phyloP scores from a whole-genome alignment of 306 rosid species.

The Luffa aegyptiaca region DNA sequence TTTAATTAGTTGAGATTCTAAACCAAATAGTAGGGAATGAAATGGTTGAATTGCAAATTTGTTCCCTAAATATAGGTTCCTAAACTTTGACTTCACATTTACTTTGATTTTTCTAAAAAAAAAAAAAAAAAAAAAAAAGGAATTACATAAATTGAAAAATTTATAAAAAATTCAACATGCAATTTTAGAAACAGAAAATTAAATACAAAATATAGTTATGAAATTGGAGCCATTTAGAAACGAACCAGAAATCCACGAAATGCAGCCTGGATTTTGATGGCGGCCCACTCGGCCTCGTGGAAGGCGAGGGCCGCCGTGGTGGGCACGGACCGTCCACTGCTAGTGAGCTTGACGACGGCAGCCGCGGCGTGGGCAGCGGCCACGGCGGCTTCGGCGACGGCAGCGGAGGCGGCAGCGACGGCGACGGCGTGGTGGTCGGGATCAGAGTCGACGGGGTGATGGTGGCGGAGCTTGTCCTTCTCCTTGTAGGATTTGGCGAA shows the following conservation, averaged over 20 bases:
- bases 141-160: too few relatives aligned
- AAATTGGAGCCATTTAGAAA: too few relatives aligned
- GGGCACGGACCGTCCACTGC: constrained; percentile 15
- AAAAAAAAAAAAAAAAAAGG: too few relatives aligned
- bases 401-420: constrained; percentile 39
- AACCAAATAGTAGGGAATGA: background rate
- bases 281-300: constrained; percentile 43
- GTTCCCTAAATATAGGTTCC: background rate
- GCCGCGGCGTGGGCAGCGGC: constrained; percentile 60
- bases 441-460: background rate
- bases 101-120: too few relatives aligned
- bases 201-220: too few relatives aligned
- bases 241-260: constrained; percentile 81
- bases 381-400: constrained; percentile 44
- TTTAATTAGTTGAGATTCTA: constrained; percentile 1
- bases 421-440: constrained; percentile 47
- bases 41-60: background rate
- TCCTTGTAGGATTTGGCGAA: constrained; percentile 55
- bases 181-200: too few relatives aligned
- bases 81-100: background rate
- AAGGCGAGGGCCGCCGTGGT: constrained; percentile 2
- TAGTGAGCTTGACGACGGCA: constrained; percentile 40
- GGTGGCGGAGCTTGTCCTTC: constrained; percentile 14
- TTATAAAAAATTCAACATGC: too few relatives aligned
- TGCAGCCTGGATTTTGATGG: constrained; percentile 74